Conservation (phyloP, 148 eudicot genomes). For the Suaeda aralocaspica region DNA sequence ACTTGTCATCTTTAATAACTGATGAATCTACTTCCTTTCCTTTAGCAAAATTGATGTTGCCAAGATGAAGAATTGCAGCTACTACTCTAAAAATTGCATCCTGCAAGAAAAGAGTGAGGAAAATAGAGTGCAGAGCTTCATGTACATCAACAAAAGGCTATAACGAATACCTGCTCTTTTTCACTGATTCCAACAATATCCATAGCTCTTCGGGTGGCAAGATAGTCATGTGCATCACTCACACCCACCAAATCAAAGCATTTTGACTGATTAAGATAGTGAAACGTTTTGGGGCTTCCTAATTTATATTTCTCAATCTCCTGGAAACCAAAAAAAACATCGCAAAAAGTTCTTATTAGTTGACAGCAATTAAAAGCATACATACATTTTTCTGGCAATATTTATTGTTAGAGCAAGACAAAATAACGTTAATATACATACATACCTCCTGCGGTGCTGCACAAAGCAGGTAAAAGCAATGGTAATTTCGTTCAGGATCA, state of each 20-base stretch:
- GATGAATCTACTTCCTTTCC: constrained; percentile 95
- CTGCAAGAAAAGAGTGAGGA: constrained; percentile 40
- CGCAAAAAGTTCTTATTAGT: not conserved
- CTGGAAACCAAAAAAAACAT: constrained; percentile 40
- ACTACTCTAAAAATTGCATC: constrained; percentile 98
- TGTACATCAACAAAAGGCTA: not conserved
- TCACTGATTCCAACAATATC: constrained; percentile 91
- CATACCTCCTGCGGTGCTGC: constrained; percentile 99
- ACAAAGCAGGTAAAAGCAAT: constrained; percentile 97
- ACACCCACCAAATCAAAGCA: constrained; percentile 80
- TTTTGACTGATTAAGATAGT: constrained; percentile 91
- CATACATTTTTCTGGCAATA: not conserved
- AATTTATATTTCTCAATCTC: constrained; percentile 75
- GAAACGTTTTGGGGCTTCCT: constrained; percentile 71
- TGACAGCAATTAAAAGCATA: constrained; percentile 1
- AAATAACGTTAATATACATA: too few species aligned
- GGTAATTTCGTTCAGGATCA: constrained; percentile 97
- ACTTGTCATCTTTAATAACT: constrained; percentile 76
- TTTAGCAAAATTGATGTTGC: constrained; percentile 86
- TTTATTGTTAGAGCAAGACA: not conserved
- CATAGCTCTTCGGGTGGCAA: constrained; percentile 97
- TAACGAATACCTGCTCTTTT: constrained; percentile 28
- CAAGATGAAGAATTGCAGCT: constrained; percentile 97
- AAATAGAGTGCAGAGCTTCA: constrained; percentile 7
- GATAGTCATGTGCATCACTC: constrained; percentile 85